Evolutionary conservation across 768 basidiomycete species (phyloP), one percentile per base, ranked within the genome.

Genomic region (Heimioporus sp.): DNA sequence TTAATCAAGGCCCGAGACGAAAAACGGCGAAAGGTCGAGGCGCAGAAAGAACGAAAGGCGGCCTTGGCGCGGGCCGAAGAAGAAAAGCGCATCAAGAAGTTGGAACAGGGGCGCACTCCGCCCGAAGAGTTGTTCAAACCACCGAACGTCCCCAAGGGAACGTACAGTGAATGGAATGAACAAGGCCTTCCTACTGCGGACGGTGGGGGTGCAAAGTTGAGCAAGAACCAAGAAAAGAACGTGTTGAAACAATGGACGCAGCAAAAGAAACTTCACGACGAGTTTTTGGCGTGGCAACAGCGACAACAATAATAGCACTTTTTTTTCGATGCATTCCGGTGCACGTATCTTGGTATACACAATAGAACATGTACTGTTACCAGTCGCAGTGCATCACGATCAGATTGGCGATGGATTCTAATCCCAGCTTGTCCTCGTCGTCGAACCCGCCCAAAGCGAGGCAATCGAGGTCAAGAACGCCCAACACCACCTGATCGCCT

Each of bases 391-490:
- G 72, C 41, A 68, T 69, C n/a, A 82, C 81, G 21, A 93, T 69
- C 47, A 91, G 69, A 54, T 76, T 67, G 20, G 82, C 81, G 46
- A 96, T 87, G 59, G 71, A 78, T 72, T 90, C 85, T 54, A 97
- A 67, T 15, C 93, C 94, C n/a, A 65, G 66, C 63, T 75, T 73
- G 68, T 98, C 95, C 45, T 88, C 85, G 19, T 84, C 80, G 55
- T 85, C 78, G 62, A 96, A 98, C 3, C 84, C 92, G 6, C 64
- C 71, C 15, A 81, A 55, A 3, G 76, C 81, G 20, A 93, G 80
- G 59, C 90, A 94, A 65, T 97, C 95, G 40, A 98, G 73, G 71
- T 98, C 94, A 38, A 97, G 71, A 17, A 87, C 83, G n/a, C 84
- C 84, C 43, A 81, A 51, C 17, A 73, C 68, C 30, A 64, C 59